Base-by-base conservation (phyloP, 345 rosid species). In the Capsella bursapastoris region DNA sequence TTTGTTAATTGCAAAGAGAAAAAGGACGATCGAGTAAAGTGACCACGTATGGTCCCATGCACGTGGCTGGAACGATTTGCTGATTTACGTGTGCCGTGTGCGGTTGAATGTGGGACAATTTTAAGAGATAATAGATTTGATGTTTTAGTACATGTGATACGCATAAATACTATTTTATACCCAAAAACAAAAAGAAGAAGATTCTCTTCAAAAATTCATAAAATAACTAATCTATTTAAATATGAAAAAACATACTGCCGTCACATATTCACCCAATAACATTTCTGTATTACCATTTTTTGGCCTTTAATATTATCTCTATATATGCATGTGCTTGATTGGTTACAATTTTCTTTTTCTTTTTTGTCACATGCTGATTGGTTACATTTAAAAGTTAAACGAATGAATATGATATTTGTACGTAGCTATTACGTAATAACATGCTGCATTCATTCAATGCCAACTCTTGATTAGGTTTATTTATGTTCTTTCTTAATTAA, bases 31-130 rank as follows among this genome's bases (percentile, higher is more conserved):
- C 25, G n/a, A 44, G 34, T 47, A 43, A 7, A 7, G 43, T 43
- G 72, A 68, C 63, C 31, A 55, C 18, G 43, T 40, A 25, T 55
- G 63, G 72, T 53, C 72, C 29, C 44, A 52, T 67, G 29, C 28
- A 67, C 62, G 72, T 67, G 40, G 49, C 14, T 35, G 10, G 38
- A 15, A 27, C 50, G 38, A 9, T 8, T 55, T 16, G 71, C 60
- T 51, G 27, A 6, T 51, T 22, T 37, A n/a, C 29, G 28, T 68
- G 51, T 53, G 29, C 51, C 37, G 37, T 34, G 37, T 34, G 37
- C 6, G 37, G 37, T 34, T 2, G 37, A 34, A 34, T 34, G 25
- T 22, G 25, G 25, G 25, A 22, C 25, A 22, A 22, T 22, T 22
- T 1, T 22, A 22, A 22, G 25, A 22, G 25, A 22, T 22, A 22